A percentile compares a stretch with the other conserved stretches of the same genome.
Evolutionary conservation across 805 yeast species (phyloP).

Genomic region (Aciculoconidium aculeatum): DNA sequence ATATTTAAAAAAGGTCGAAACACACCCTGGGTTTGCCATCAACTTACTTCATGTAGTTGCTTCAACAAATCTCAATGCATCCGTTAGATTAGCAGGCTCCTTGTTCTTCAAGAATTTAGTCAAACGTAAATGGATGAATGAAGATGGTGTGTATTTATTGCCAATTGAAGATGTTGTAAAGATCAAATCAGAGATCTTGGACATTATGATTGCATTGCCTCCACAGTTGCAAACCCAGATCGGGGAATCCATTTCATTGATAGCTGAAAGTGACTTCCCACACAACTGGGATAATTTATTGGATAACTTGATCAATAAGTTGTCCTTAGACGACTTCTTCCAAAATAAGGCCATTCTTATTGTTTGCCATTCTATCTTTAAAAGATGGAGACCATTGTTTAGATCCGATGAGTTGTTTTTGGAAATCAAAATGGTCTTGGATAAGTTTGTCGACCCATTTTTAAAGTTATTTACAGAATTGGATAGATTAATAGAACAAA

Average conservation of each 20-base stretch:
- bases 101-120: constrained; percentile 85
- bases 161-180: constrained; percentile 54
- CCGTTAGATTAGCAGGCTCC: constrained; percentile 81
- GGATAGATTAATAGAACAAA: constrained; percentile 55
- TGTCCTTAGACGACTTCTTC: constrained; percentile 60
- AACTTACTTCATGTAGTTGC: constrained; percentile 75
- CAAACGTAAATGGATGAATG: constrained; percentile 84
- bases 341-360: constrained; percentile 79
- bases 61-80: constrained; percentile 41
- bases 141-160: constrained; percentile 72
- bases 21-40: constrained; percentile 67
- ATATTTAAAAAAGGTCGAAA: constrained; percentile 57
- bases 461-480: constrained; percentile 60
- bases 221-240: constrained; percentile 81
- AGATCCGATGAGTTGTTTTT: constrained; percentile 83
- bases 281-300: constrained; percentile 77
- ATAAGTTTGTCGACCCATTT: constrained; percentile 77
- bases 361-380: constrained; percentile 94
- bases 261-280: constrained; percentile 96
- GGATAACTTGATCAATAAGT: constrained; percentile 63
- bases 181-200: constrained; percentile 72
- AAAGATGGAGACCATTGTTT: constrained; percentile 93
- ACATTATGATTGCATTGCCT: constrained; percentile 82
- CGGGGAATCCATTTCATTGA: constrained; percentile 87
- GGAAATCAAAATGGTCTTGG: constrained; percentile 83